A percentile compares a stretch with the other conserved stretches of the same genome.
phyloP scores from a whole-genome alignment of 2,329 filamentous ascomycete genomes.

The Fusarium globosum region DNA sequence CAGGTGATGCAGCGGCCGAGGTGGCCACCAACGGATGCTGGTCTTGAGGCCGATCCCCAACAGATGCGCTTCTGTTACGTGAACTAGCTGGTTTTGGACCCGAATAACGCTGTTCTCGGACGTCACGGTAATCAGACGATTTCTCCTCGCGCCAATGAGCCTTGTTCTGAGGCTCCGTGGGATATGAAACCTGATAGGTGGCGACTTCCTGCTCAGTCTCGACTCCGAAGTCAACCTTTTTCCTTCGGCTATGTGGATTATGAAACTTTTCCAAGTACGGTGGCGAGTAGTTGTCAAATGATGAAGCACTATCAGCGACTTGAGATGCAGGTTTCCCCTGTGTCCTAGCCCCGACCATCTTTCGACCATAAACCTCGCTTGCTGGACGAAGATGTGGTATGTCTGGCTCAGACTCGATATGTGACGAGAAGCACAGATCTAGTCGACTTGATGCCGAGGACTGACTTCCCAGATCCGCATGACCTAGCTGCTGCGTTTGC shows the following conservation, averaged over 20 bases:
- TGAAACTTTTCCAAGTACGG: background rate
- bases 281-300: background rate
- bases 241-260: background rate
- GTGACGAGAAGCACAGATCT: background rate
- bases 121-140: slow-evolving; percentile 30
- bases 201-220: background rate
- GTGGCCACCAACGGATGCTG: background rate
- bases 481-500: background rate
- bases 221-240: background rate
- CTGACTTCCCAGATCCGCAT: background rate
- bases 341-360: background rate
- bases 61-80: slow-evolving; percentile 34
- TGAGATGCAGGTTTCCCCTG: background rate
- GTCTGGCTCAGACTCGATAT: slow-evolving; percentile 9
- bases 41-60: slow-evolving; percentile 27
- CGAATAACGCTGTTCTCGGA: slow-evolving; percentile 27
- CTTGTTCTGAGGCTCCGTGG: background rate
- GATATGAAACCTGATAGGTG: background rate
- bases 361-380: slow-evolving; percentile 48
- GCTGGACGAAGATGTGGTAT: slow-evolving; percentile 44
- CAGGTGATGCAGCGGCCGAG: background rate
- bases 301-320: background rate
- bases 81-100: background rate
- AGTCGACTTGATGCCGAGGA: background rate
- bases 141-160: slow-evolving; percentile 14